A percentile compares a stretch with the other conserved stretches of the same genome.
These are phyloP conservation scores for Oryza longistaminata DNA, from an alignment of 176 grass and related monocot genomes.

Conservation along the genomic window DNA sequence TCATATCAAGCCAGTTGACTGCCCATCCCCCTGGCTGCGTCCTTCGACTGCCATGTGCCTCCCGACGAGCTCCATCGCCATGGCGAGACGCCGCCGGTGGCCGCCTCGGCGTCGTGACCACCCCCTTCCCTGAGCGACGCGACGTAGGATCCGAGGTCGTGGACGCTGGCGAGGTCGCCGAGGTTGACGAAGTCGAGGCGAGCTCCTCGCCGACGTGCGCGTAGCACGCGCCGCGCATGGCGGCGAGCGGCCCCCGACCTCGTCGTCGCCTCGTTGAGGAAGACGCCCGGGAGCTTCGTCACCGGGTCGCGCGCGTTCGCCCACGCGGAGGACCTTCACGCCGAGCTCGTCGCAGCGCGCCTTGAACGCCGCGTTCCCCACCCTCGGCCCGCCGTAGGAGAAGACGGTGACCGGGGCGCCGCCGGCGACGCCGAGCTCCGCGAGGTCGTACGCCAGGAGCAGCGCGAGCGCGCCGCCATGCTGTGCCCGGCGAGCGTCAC, in stretches of 20 bases:
- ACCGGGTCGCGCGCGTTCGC: conserved; percentile 67
- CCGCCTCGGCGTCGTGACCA: background rate
- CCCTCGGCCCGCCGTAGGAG: conserved; percentile 81
- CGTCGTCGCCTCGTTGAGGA: conserved; percentile 67
- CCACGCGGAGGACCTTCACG: conserved; percentile 75
- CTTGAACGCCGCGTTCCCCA: conserved; percentile 80
- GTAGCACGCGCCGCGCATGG: conserved; percentile 59
- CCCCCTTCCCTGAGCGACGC: conserved; percentile 40
- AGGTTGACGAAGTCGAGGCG: conserved; percentile 60
- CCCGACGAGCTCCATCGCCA: conserved; percentile 39
- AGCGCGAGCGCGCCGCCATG: conserved; percentile 79
- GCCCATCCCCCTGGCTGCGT: conserved; percentile 61
- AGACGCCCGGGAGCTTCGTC: conserved; percentile 66
- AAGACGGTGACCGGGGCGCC: conserved; percentile 65
- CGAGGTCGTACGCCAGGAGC: conserved; percentile 75
- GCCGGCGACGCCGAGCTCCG: conserved; percentile 61
- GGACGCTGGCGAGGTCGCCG: conserved; percentile 60
- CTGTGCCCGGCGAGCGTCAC: conserved; percentile 78
- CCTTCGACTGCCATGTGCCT: conserved; percentile 53
- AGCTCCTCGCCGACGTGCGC: conserved; percentile 80
- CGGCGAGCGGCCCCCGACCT: conserved; percentile 15
- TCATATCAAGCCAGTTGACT: conserved; percentile 7
- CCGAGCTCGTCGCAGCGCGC: conserved; percentile 73
- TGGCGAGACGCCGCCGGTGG: conserved; percentile 33
- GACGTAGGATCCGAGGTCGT: conserved; percentile 70